Base-by-base conservation (phyloP, 2,329 filamentous ascomycete genomes). In the Fusarium buharicum region DNA sequence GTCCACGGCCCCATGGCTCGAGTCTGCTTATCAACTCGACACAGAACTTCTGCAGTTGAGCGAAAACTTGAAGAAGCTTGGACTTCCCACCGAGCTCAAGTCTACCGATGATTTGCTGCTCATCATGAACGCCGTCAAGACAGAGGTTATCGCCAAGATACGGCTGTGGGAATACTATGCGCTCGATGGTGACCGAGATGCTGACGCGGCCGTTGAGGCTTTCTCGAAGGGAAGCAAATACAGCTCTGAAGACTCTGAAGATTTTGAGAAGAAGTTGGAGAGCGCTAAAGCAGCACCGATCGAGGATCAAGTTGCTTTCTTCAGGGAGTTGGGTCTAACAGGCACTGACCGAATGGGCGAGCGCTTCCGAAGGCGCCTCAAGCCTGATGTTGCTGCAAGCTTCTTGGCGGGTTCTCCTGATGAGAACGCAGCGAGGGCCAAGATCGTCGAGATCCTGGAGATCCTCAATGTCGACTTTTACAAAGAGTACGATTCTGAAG, bases 81-180 rank as follows among this genome's bases (percentile, higher is more conserved):
- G 90, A 4, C 82, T 97, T 44, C 92, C 94, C 0, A 92, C 88
- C 0, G 87, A 89, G 7, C 81, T 97, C 55, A 85, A 87, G 64
- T 86, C 79, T 8, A 80, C 82, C 4, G 88, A 90, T 40, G 94
- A 98, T 70, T 79, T 99, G 4, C 73, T 91, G 22, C 84, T 85
- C 63, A 86, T 98, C 57, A 96, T 97, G 89, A 88, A 92, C 27
- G 91, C 86, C 9, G 85, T 96, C 70, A 96, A 95, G 75, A 86
- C 86, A 17, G 85, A 93, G 50, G 92, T 95, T 31, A 86, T 99
- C 71, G 85, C 86, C 22, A 84, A 86, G 36, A 86, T 94, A 59
- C 88, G 88, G 44, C 83, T 99, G 2, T 99, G 95, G 95, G 91
- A 99, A 73, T 99, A 90, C 78, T 99, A 97, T 73, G 87, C 90